Conservation (phyloP, 2,329 filamentous ascomycete species). For the Chaetomium strumarium region DNA sequence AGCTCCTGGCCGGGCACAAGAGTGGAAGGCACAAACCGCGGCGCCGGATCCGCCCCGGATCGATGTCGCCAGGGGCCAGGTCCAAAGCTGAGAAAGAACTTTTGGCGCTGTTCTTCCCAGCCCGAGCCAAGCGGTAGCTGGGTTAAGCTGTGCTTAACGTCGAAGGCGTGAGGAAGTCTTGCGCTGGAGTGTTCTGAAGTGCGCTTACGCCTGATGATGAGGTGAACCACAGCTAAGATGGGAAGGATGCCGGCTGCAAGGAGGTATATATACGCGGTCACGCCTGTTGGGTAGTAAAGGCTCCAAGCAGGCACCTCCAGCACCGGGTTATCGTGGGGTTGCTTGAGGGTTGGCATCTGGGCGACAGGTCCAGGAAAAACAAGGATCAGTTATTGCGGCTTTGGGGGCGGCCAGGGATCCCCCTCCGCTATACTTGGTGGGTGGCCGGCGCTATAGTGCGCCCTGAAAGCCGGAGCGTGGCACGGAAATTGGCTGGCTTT, state of each 20-base stretch:
- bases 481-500: constrained; percentile 16
- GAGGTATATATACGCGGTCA: constrained; percentile 26
- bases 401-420: constrained; percentile 13
- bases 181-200: background rate
- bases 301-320: constrained; percentile 25
- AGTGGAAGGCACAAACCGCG: constrained; percentile 12
- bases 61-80: background rate
- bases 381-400: constrained; percentile 15
- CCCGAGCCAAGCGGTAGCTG: background rate
- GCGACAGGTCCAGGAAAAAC: constrained; percentile 23
- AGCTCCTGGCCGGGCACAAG: constrained; percentile 11
- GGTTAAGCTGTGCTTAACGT: constrained; percentile 9
- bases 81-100: constrained; percentile 1
- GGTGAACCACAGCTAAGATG: constrained; percentile 29
- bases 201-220: constrained; percentile 9
- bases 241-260: constrained; percentile 30
- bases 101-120: constrained; percentile 1
- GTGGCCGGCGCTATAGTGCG: constrained; percentile 21
- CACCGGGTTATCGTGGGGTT: constrained; percentile 29
- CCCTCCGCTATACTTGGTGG: constrained; percentile 18
- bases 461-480: constrained; percentile 15
- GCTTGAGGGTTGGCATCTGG: constrained; percentile 38
- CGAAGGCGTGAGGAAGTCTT: background rate
- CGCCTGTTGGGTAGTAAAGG: constrained; percentile 21
- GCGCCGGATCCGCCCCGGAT: constrained; percentile 9